Conservation (phyloP, 495 filamentous ascomycete species). For the Apiosordaria backusii region DNA sequence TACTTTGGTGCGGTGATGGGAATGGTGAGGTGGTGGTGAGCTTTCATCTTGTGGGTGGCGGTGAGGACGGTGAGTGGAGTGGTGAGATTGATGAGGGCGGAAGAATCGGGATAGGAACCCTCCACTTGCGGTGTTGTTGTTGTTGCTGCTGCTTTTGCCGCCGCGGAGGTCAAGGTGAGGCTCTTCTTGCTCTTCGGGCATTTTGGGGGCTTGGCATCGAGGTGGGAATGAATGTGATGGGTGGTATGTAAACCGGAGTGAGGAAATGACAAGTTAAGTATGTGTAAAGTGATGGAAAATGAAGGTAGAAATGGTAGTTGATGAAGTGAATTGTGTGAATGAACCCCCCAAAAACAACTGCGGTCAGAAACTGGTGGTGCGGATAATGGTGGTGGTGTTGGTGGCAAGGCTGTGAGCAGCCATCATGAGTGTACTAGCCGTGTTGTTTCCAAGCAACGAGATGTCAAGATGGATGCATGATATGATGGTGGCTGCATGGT, state of each 20-base stretch:
- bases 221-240: neutral
- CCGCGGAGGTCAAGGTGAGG: neutral
- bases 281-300: neutral
- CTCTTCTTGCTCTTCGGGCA: neutral
- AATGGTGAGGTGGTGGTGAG: neutral
- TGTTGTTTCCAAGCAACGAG: neutral
- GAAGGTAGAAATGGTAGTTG: neutral
- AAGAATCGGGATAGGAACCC: neutral
- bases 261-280: neutral
- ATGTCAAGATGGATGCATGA: neutral
- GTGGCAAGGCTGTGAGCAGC: constrained; percentile 1
- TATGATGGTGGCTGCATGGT: neutral
- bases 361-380: neutral
- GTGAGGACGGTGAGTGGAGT: neutral
- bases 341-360: neutral
- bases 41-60: neutral
- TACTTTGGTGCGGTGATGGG: neutral
- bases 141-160: neutral
- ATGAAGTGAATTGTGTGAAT: neutral
- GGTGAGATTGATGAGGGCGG: neutral
- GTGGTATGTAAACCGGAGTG: neutral
- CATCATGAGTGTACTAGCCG: neutral
- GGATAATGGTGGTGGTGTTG: neutral
- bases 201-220: neutral
- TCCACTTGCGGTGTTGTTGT: neutral